Conservation (phyloP, 495 filamentous ascomycete genomes). For the Neurospora tetraspora region DNA sequence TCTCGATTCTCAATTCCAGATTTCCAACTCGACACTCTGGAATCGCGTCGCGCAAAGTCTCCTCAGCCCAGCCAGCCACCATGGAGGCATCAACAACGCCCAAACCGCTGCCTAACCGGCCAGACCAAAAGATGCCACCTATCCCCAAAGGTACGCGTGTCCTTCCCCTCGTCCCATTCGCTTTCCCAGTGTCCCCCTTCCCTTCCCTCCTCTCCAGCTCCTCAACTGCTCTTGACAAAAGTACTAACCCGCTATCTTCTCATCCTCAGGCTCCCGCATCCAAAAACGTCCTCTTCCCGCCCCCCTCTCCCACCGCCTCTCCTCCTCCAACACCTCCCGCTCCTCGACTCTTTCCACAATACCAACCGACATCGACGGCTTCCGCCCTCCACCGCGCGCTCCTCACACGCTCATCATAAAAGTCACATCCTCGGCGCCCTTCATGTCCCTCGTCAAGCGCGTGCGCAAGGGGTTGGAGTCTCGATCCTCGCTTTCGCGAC, state of each 20-base stretch:
- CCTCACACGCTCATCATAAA: slow-evolving; percentile 51
- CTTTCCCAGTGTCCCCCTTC: neutral
- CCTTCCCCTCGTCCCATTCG: neutral
- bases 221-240: neutral
- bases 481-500: slow-evolving; percentile 55
- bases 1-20: neutral
- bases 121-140: slow-evolving; percentile 31
- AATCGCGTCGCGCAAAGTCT: neutral
- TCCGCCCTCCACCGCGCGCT: slow-evolving; percentile 44
- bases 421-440: slow-evolving; percentile 61
- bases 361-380: slow-evolving; percentile 63
- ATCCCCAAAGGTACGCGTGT: slow-evolving; percentile 34
- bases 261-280: slow-evolving; percentile 15
- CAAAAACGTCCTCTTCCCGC: slow-evolving; percentile 19
- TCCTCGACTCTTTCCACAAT: slow-evolving; percentile 28
- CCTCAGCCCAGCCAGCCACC: neutral
- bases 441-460: slow-evolving; percentile 76
- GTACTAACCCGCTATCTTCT: neutral
- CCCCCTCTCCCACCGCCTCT: neutral
- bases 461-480: slow-evolving; percentile 63
- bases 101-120: slow-evolving; percentile 13
- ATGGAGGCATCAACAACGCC: slow-evolving; percentile 1
- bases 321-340: slow-evolving; percentile 18
- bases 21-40: neutral
- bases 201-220: neutral